Base-by-base conservation (phyloP, 1,284 basidiomycete species). In the Sporisorium scitamineum region DNA sequence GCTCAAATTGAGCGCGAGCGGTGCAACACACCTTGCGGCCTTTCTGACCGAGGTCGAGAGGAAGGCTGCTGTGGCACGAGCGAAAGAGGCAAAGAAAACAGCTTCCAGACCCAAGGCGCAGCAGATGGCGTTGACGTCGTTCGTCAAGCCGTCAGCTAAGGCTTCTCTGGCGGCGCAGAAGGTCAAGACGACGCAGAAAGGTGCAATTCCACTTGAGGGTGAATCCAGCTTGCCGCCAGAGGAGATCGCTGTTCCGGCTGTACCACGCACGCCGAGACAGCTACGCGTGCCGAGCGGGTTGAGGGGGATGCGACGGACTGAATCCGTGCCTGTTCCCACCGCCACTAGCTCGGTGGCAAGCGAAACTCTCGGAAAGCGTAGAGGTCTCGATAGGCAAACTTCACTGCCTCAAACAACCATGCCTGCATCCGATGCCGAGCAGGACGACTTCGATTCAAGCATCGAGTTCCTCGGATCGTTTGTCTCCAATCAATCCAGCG, bases 391-490 rank as follows among this genome's bases (percentile, higher is more conserved):
- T 0, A 27, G 54, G 5, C 41, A 61, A 16, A 41, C 11, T 2
- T 67, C 64, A 1, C 27, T 61, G 14, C 56, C 63, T 5, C 39
- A 42, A 9, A 2, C 39, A 7, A n/a, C n/a, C 7, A 5, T 13
- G 18, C 9, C 48, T n/a, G n/a, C 29, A n/a, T 31, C n/a, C 48
- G 45, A 54, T 13, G 29, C 24, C n/a, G 42, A 34, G 6, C 41
- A 42, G 10, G 48, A 53, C 16, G 60, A 61, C 13, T 29, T 42
- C 20, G 68, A 70, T 41, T 70, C 68, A 14, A 57, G 50, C 26
- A 69, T 74, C 37, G 71, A 69, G 27, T 74, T 74, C 18, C 53
- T 72, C n/a, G 70, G 70, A 2, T 27, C 54, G 1, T 31, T 61
- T 14, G 44, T 54, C 20, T 37, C 61, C 26, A n/a, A 26, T 22